phyloP scores from a whole-genome alignment of 345 rosid genomes.

The Dimocarpus longan region DNA sequence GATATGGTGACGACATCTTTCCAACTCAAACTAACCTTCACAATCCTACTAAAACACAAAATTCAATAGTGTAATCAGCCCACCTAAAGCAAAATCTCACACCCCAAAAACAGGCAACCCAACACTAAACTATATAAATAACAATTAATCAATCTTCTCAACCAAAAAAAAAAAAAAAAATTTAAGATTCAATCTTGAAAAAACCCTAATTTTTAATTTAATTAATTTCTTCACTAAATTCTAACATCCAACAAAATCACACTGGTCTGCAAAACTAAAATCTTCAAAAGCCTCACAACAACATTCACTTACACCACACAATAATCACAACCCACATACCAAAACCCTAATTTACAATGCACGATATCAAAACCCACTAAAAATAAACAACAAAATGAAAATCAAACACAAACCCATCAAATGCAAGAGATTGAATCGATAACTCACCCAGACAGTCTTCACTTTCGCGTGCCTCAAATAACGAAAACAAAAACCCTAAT shows the following conservation, averaged over 20 bases:
- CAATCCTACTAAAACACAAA: conserved; percentile 25
- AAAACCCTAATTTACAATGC: conserved; percentile 9
- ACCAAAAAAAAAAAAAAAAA: not conserved
- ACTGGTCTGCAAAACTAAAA: not conserved
- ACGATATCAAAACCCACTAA: not conserved
- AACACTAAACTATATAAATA: not conserved
- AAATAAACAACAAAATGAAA: not conserved
- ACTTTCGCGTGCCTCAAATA: conserved; percentile 9
- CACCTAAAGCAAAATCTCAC: not conserved
- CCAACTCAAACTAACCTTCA: conserved; percentile 27
- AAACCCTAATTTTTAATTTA: not conserved
- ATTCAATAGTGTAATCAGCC: conserved; percentile 14
- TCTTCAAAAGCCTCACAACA: not conserved
- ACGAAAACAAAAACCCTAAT: conserved; percentile 44
- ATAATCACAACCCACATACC: not conserved
- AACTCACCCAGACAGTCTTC: conserved; percentile 33
- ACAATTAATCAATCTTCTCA: not conserved
- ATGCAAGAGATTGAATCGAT: not conserved
- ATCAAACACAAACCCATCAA: not conserved
- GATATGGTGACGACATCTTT: conserved; percentile 75
- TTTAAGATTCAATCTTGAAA: not conserved
- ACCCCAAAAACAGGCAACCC: not conserved
- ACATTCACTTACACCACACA: not conserved
- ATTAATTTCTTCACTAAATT: not conserved
- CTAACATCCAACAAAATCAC: not conserved